phyloP scores from a whole-genome alignment of 805 yeast species.

The Candida pini region DNA sequence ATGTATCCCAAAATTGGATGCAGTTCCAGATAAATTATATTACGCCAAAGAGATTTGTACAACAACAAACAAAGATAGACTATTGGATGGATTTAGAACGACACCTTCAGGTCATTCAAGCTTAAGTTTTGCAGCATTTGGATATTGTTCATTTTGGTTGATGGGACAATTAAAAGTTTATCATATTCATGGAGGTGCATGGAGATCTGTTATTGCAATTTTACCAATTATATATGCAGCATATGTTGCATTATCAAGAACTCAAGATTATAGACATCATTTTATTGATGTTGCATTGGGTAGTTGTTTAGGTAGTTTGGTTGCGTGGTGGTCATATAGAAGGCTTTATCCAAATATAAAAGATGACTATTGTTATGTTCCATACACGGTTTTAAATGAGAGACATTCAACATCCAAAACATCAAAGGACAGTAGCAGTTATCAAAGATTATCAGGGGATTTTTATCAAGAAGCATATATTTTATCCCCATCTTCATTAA shows the following conservation, averaged over 20 bases:
- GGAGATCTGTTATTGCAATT: constrained; percentile 52
- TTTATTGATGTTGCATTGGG: constrained; percentile 81
- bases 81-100: constrained; percentile 72
- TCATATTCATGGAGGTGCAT: constrained; percentile 43
- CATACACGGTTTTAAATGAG: constrained; percentile 24
- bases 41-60: constrained; percentile 64
- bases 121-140: constrained; percentile 61
- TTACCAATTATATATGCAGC: constrained; percentile 65
- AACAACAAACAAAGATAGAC: constrained; percentile 29
- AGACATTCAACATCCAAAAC: no score
- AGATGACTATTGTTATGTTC: constrained; percentile 33
- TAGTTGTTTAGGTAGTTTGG: constrained; percentile 51
- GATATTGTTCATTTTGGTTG: constrained; percentile 59
- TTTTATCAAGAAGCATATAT: neutral
- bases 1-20: constrained; percentile 60
- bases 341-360: constrained; percentile 43
- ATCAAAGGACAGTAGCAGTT: neutral
- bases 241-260: constrained; percentile 76
- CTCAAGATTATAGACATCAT: constrained; percentile 92
- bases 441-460: neutral
- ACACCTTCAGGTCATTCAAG: constrained; percentile 83
- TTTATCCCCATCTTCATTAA: neutral
- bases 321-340: constrained; percentile 56
- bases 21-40: constrained; percentile 52
- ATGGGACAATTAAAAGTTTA: constrained; percentile 52